Percentiles rank a stretch among this genome's conserved stretches.
Evolutionary conservation across 805 yeast genomes (phyloP).

Genomic region (Hanseniaspora valbyensis): DNA sequence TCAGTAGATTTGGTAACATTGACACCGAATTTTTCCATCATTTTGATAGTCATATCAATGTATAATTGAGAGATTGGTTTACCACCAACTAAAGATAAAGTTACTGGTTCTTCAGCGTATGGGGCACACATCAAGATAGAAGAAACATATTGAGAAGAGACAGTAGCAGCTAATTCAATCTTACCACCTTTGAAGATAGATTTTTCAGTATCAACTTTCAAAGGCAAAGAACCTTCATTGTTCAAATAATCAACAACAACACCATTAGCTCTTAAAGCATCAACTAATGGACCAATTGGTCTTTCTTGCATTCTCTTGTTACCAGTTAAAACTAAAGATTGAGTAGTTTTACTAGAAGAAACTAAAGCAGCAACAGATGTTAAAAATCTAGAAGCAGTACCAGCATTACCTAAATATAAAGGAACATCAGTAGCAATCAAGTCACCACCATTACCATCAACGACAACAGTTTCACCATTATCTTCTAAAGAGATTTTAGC

Average conservation of each 20-base stretch:
- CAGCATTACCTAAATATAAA: conserved; percentile 90
- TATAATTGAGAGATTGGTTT: conserved; percentile 92
- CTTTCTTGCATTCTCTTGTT: conserved; percentile 95
- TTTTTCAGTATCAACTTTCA: conserved; percentile 55
- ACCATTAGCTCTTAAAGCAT: conserved; percentile 76
- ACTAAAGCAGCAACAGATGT: conserved; percentile 88
- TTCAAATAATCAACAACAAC: conserved; percentile 61
- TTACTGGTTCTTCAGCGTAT: conserved; percentile 78
- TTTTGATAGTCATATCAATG: conserved; percentile 91
- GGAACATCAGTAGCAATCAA: conserved; percentile 50
- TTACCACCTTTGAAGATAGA: conserved; percentile 72
- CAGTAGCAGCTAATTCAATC: conserved; percentile 88
- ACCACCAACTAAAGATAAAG: conserved; percentile 83
- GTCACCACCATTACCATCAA: conserved; percentile 75
- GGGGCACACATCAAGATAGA: conserved; percentile 97
- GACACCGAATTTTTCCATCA: conserved; percentile 89
- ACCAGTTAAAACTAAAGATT: conserved; percentile 66
- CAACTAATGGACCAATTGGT: conserved; percentile 93
- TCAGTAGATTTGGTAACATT: conserved; percentile 55
- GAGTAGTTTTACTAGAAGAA: conserved; percentile 33
- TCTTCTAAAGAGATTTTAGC: conserved; percentile 76
- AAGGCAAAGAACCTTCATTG: conserved; percentile 72
- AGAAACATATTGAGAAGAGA: conserved; percentile 94
- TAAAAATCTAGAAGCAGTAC: conserved; percentile 92
- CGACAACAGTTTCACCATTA: conserved; percentile 78